A percentile compares a stretch with the other conserved stretches of the same genome.
Evolutionary conservation across 768 basidiomycete genomes (phyloP).

Genomic region (Naganishia vaughanmartiniae): DNA sequence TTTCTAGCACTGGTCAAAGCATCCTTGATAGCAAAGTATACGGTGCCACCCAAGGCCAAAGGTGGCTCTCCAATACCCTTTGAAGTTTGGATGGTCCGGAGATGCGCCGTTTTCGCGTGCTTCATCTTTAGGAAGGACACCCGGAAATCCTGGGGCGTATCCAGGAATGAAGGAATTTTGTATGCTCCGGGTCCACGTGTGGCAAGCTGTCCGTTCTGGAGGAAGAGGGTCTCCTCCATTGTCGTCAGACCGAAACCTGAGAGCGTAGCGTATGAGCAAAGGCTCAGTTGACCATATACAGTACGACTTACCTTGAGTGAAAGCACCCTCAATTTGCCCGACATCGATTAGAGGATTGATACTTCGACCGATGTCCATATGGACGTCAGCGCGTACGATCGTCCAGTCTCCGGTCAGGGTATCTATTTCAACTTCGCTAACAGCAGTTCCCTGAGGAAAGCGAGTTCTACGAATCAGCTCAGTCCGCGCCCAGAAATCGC

Average conservation of each 20-base stretch:
- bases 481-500: not conserved
- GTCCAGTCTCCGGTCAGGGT: slow-evolving; percentile 38
- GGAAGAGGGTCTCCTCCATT: slow-evolving; percentile 39
- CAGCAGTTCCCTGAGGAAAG: slow-evolving; percentile 14
- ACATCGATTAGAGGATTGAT: slow-evolving; percentile 42
- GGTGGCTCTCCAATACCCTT: slow-evolving; percentile 38
- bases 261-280: not conserved
- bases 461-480: not conserved
- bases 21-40: slow-evolving; percentile 38
- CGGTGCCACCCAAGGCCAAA: slow-evolving; percentile 39
- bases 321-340: slow-evolving; percentile 43
- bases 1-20: slow-evolving; percentile 38
- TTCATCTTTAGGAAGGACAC: slow-evolving; percentile 31
- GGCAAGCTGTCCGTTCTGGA: slow-evolving; percentile 39
- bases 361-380: slow-evolving; percentile 39
- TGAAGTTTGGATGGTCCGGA: slow-evolving; percentile 30
- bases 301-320: slow-evolving; percentile 25
- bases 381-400: slow-evolving; percentile 33
- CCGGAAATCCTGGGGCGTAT: slow-evolving; percentile 39
- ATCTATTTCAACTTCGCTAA: slow-evolving; percentile 42
- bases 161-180: slow-evolving; percentile 40
- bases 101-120: slow-evolving; percentile 26
- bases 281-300: not conserved
- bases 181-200: slow-evolving; percentile 39
- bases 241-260: slow-evolving; percentile 34